Evolutionary conservation across 441 rosid species (phyloP).

Genomic region (Euphorbia schlechtendalii): DNA sequence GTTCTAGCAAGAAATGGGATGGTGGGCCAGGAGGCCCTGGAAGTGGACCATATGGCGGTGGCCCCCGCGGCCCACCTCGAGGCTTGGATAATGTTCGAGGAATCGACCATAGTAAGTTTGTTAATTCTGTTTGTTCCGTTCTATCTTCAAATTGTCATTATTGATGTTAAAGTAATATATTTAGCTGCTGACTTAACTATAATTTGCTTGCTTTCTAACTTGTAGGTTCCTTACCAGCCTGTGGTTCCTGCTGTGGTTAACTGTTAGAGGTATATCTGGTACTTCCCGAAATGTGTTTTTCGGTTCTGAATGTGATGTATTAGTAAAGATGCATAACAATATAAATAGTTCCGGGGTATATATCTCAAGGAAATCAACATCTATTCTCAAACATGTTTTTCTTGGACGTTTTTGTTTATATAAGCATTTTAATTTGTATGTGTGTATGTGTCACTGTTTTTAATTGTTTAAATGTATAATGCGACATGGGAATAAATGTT

Average conservation of each 20-base stretch:
- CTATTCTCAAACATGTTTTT: neutral
- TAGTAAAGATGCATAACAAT: neutral
- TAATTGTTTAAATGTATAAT: neutral
- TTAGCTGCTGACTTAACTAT: neutral
- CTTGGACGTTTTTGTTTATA: neutral
- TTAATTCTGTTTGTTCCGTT: neutral
- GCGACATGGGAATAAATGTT: too few species aligned
- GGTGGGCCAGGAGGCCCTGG: constrained; percentile 85
- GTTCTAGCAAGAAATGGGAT: constrained; percentile 80
- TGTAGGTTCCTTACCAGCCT: constrained; percentile 82
- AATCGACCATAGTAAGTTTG: constrained; percentile 69
- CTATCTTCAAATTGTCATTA: neutral
- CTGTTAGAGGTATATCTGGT: neutral
- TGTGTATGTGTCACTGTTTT: neutral
- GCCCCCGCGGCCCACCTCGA: constrained; percentile 56
- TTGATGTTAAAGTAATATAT: neutral
- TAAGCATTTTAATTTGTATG: neutral
- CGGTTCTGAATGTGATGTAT: constrained; percentile 2
- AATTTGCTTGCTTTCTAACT: constrained; percentile 12
- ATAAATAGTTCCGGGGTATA: neutral
- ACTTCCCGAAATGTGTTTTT: neutral
- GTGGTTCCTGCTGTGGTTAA: constrained; percentile 89
- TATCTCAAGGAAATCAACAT: neutral
- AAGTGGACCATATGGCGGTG: constrained; percentile 63
- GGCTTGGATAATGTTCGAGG: constrained; percentile 81